phyloP scores from a whole-genome alignment of 768 basidiomycete species.

The Russula lepida region DNA sequence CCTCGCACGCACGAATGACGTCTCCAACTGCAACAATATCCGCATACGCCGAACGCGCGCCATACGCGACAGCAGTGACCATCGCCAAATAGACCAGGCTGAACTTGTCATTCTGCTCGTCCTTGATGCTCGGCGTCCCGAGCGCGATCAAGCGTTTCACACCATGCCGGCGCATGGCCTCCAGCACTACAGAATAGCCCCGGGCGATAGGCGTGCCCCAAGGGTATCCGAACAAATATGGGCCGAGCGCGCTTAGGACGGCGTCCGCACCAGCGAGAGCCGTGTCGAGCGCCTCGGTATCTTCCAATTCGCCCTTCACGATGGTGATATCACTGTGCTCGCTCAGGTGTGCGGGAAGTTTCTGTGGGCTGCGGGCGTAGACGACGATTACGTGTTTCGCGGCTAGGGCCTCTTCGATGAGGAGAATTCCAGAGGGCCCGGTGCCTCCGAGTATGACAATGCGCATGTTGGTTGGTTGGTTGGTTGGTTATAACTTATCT shows the following conservation, averaged over 20 bases:
- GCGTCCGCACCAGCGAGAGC: constrained; percentile 52
- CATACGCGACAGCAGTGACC: constrained; percentile 31
- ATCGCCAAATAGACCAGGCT: constrained; percentile 39
- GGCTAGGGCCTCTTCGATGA: constrained; percentile 48
- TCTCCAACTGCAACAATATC: constrained; percentile 62
- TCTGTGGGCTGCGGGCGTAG: constrained; percentile 57
- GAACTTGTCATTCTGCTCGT: constrained; percentile 48
- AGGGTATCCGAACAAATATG: constrained; percentile 34
- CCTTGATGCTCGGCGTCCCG: constrained; percentile 57
- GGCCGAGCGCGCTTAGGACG: constrained; percentile 63
- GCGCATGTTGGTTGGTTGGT: constrained; percentile 31
- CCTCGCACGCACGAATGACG: constrained; percentile 40
- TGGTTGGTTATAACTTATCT: background rate
- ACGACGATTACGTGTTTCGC: constrained; percentile 42
- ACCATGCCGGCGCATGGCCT: constrained; percentile 42
- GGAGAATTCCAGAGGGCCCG: constrained; percentile 48
- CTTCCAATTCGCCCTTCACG: constrained; percentile 47
- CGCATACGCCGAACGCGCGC: constrained; percentile 51
- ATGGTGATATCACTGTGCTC: constrained; percentile 40
- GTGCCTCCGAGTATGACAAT: constrained; percentile 66
- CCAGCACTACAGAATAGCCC: constrained; percentile 49
- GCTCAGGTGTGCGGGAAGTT: constrained; percentile 45
- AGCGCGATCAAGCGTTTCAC: constrained; percentile 57
- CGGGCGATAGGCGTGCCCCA: constrained; percentile 50
- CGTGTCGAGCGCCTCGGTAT: constrained; percentile 39